A percentile compares a stretch with the other conserved stretches of the same genome.
These are phyloP conservation scores for Yarrowia osloensis DNA, from an alignment of 805 yeast species.

Conservation along the genomic window DNA sequence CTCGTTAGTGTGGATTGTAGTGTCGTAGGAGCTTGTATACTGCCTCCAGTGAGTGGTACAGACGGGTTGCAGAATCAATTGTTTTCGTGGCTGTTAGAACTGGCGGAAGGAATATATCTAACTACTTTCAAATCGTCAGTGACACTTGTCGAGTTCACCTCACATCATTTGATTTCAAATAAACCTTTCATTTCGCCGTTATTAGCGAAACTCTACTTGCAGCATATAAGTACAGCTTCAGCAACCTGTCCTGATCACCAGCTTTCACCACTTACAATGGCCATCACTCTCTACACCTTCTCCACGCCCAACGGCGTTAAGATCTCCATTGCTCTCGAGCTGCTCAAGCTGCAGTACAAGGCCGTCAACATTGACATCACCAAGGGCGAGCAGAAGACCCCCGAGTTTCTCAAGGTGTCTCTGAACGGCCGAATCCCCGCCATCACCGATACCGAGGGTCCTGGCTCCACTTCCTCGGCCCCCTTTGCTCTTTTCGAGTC, in stretches of 20 bases:
- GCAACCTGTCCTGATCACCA: background rate
- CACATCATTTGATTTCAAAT: background rate
- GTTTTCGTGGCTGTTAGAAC: no score
- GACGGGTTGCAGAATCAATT: no score
- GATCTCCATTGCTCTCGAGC: constrained; percentile 43
- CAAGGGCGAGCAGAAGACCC: constrained; percentile 53
- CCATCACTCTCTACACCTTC: constrained; percentile 48
- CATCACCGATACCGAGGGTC: constrained; percentile 42
- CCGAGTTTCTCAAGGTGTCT: constrained; percentile 58
- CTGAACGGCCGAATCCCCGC: constrained; percentile 69
- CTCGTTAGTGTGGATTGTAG: no score
- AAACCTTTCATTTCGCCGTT: background rate
- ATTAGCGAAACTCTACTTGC: background rate
- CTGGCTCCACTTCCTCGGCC: constrained; percentile 41
- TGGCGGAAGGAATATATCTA: no score
- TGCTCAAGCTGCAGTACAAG: constrained; percentile 43
- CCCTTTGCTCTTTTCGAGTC: constrained; percentile 55
- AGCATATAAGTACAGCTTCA: background rate
- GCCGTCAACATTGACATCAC: constrained; percentile 47
- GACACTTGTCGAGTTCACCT: no score
- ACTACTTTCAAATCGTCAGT: no score
- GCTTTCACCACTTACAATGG: constrained; percentile 22
- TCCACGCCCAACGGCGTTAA: constrained; percentile 50
- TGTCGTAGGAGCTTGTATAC: no score
- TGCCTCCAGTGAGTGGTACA: background rate